A percentile compares a stretch with the other conserved stretches of the same genome.
These are phyloP conservation scores for Phytophthora pluvialis DNA, from an alignment of 352 stramenopile genomes.

Conservation along the genomic window DNA sequence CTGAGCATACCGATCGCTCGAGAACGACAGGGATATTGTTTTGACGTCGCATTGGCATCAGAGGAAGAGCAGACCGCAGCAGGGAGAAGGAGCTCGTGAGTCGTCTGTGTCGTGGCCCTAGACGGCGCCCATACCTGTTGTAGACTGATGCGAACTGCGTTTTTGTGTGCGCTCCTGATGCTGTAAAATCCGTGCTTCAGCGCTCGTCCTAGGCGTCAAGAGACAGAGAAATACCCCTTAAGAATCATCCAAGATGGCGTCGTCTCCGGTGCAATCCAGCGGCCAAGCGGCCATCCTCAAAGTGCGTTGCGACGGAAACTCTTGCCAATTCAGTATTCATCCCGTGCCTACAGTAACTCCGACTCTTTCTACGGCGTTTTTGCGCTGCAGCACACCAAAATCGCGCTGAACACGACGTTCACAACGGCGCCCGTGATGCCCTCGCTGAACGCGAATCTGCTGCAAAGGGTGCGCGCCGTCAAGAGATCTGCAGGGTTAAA, in stretches of 20 bases:
- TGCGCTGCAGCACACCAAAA: conserved; percentile 49
- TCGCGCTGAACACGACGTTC: conserved; percentile 62
- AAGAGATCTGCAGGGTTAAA: neutral
- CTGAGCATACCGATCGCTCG: conserved; percentile 12
- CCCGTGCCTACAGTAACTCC: neutral
- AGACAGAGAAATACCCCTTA: conserved; percentile 5
- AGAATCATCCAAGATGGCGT: conserved; percentile 35
- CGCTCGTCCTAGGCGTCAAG: neutral
- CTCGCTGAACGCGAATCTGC: conserved; percentile 64
- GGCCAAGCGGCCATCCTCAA: conserved; percentile 43
- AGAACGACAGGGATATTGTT: conserved; percentile 13
- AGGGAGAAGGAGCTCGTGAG: conserved; percentile 5
- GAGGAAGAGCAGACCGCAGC: neutral
- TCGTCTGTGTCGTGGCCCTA: neutral
- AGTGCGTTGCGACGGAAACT: conserved; percentile 4
- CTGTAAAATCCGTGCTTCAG: neutral
- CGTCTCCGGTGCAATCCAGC: conserved; percentile 39
- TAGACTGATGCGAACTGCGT: neutral
- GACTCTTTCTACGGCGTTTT: neutral
- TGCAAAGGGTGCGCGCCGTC: conserved; percentile 46
- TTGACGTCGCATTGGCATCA: neutral
- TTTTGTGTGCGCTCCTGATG: neutral
- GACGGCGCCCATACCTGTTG: neutral
- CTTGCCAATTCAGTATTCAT: neutral
- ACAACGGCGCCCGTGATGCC: conserved; percentile 46